These are phyloP conservation scores for Aquanectria penicillioides DNA, from an alignment of 2,329 filamentous ascomycete species.

Conservation along the genomic window DNA sequence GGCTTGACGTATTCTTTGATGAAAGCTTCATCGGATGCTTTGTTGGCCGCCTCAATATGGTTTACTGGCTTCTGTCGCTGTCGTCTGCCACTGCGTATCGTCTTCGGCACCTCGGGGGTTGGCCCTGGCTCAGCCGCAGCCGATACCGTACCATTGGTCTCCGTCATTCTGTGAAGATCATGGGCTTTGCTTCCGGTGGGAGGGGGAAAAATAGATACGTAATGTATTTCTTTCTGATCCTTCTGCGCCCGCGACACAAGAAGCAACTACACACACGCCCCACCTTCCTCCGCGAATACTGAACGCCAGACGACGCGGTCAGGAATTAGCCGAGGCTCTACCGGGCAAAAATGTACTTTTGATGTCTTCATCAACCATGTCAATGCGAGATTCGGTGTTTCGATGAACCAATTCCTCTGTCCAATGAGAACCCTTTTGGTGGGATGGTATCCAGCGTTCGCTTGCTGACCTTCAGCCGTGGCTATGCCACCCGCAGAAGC, in stretches of 20 bases:
- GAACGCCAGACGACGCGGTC: neutral
- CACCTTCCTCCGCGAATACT: neutral
- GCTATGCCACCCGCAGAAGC: conserved; percentile 47
- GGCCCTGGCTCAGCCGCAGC: neutral
- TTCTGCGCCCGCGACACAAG: too few relatives aligned
- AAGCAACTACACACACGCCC: neutral
- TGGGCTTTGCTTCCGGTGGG: neutral
- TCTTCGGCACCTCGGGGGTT: conserved; percentile 13
- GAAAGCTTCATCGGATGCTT: conserved; percentile 59
- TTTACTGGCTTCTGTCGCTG: conserved; percentile 34
- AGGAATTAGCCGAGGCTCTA: conserved; percentile 23
- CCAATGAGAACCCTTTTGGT: conserved; percentile 33
- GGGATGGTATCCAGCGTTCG: conserved; percentile 41
- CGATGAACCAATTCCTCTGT: conserved; percentile 18
- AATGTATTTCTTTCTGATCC: too few relatives aligned
- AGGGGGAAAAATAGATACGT: neutral
- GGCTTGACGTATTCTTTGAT: conserved; percentile 58
- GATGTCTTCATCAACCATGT: conserved; percentile 30
- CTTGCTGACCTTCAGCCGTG: conserved; percentile 44
- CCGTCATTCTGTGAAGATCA: conserved; percentile 21
- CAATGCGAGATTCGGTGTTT: neutral
- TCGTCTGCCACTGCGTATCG: conserved; percentile 23
- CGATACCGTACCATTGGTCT: neutral
- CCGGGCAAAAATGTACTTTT: conserved; percentile 23
- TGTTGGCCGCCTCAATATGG: conserved; percentile 60